Base-by-base conservation (phyloP, 805 yeast genomes). In the Kockiozyma suomiensis region DNA sequence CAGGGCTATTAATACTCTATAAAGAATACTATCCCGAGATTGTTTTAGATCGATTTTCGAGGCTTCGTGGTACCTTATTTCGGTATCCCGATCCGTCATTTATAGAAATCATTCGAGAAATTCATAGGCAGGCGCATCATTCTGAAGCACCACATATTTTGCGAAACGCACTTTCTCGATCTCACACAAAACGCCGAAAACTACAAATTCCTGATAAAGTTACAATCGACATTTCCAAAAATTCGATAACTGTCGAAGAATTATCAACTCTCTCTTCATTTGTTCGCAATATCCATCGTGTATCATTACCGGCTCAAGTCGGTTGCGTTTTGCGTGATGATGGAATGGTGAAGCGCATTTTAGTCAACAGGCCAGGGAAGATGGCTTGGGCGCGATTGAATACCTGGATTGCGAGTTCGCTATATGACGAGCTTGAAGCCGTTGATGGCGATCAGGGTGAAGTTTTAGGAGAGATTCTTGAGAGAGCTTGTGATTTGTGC, bases 11-110 rank as follows among this genome's bases (percentile, higher is more conserved):
- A 3, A 38, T 54, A n/a, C 54, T 62, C 13, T 62, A 59, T 26
- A 60, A 55, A 23, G 65, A 62, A 26, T 60, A 51, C 28, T 59
- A 50, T 40, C 64, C 65, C 4, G 65, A 62, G 15, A 56, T 58
- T 28, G 45, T 57, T 15, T 25, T 61, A 13, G 62, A 55, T 48
- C 28, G 54, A 4, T 53, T 42, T 26, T 7, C 42, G 1, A 30
- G 25, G 6, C 21, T 58, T 30, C 46, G 56, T 4, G 54, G 59
- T 2, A 32, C 64, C 8, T 33, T 58, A 3, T 61, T 61, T 26
- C 32, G 35, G n/a, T 57, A 61, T 35, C 64, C 64, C 2, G 61
- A 58, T 33, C 52, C 48, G 6, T 33, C 42, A 10, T 52, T 61
- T 25, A 21, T 47, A 37, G 25, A 17, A 12, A 26, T 57, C 17